phyloP scores from a whole-genome alignment of 1,139 yeast species.

The Pichia kudriavzevii region DNA sequence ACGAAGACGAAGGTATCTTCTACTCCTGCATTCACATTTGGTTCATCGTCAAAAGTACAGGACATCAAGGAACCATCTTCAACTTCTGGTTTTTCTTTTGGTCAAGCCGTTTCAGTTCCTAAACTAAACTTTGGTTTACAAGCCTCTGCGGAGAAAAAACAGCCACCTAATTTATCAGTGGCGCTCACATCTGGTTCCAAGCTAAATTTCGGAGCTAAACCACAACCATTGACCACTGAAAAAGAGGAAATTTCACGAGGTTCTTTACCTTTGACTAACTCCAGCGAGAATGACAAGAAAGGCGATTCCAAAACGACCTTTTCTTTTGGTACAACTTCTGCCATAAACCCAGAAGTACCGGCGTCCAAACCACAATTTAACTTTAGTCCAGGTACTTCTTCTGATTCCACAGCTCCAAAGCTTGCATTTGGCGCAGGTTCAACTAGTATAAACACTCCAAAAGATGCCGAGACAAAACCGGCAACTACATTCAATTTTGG shows the following conservation, averaged over 20 bases:
- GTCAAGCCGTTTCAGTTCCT: conserved; percentile 2
- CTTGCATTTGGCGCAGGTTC: conserved; percentile 6
- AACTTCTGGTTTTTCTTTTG: conserved; percentile 7
- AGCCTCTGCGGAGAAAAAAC: not conserved
- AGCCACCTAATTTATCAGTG: too few species aligned
- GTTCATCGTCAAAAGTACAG: conserved; percentile 3
- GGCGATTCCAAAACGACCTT: not conserved
- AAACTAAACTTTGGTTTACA: not conserved
- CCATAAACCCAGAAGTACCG: too few species aligned
- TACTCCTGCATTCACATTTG: conserved; percentile 2
- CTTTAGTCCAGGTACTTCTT: not conserved
- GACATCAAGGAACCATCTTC: conserved; percentile 3
- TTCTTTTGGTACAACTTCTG: not conserved
- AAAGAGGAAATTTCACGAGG: too few species aligned
- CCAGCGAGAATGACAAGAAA: not conserved
- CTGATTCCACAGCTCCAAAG: conserved; percentile 3
- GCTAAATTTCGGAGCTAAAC: too few species aligned
- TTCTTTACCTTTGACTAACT: too few species aligned
- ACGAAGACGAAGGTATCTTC: conserved; percentile 7
- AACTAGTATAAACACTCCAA: too few species aligned
- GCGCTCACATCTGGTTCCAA: too few species aligned
- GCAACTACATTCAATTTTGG: conserved; percentile 9
- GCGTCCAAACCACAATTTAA: too few species aligned
- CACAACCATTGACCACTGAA: too few species aligned
- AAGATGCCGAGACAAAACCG: not conserved